phyloP scores from a whole-genome alignment of 371 early-diverging fungal species.

The Haplosporangium sp. region DNA sequence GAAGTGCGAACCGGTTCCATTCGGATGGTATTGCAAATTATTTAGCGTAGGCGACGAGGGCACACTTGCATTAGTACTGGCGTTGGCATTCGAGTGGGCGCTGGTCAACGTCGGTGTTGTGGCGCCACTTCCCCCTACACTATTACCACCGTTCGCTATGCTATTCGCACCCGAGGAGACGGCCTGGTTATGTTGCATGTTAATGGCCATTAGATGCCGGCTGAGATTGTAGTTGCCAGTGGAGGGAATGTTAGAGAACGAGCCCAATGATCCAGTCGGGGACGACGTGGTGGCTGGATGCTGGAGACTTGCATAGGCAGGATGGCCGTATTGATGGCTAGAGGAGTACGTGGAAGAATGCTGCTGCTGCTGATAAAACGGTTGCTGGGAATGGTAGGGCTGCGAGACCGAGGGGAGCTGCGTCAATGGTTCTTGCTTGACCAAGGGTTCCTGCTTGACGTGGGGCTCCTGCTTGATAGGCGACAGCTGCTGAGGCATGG shows the following conservation, averaged over 20 bases:
- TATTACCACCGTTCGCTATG: slow-evolving; percentile 11
- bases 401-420: slow-evolving; percentile 16
- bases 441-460: slow-evolving; percentile 35
- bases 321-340: slow-evolving; percentile 2
- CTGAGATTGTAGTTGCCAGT: slow-evolving; percentile 23
- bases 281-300: slow-evolving; percentile 12
- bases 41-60: slow-evolving; percentile 35
- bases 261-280: slow-evolving; percentile 7
- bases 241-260: slow-evolving; percentile 19
- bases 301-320: not conserved
- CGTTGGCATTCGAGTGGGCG: slow-evolving; percentile 14
- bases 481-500: slow-evolving; percentile 26
- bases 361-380: slow-evolving; percentile 20
- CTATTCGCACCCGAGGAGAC: slow-evolving; percentile 5
- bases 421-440: too few relatives aligned
- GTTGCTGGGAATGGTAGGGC: slow-evolving; percentile 25
- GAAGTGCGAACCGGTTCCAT: slow-evolving; percentile 14
- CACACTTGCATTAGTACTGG: slow-evolving; percentile 21
- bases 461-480: slow-evolving; percentile 39
- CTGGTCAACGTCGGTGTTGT: slow-evolving; percentile 18
- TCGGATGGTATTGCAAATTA: slow-evolving; percentile 24
- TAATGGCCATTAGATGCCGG: slow-evolving; percentile 29
- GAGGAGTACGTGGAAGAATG: slow-evolving; percentile 5
- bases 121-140: slow-evolving; percentile 14
- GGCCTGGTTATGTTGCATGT: slow-evolving; percentile 18